These are phyloP conservation scores for Calonectria pauciramosa DNA, from an alignment of 2,329 filamentous ascomycete species.

Conservation along the genomic window DNA sequence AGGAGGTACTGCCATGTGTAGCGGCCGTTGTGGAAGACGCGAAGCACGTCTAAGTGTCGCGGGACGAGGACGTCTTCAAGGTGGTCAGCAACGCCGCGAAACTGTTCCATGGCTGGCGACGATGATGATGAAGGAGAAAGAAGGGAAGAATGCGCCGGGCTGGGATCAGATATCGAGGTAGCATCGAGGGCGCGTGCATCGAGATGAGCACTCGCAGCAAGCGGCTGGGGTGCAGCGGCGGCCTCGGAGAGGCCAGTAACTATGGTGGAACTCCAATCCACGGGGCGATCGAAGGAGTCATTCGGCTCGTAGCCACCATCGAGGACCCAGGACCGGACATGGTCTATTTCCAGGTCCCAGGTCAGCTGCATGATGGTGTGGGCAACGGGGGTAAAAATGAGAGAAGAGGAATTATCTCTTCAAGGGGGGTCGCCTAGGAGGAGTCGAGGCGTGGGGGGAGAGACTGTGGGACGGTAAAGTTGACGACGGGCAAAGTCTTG, in stretches of 20 bases:
- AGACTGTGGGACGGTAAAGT: background rate
- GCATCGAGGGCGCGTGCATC: constrained; percentile 18
- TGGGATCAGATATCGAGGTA: constrained; percentile 32
- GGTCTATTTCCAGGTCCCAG: constrained; percentile 46
- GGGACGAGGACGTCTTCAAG: constrained; percentile 42
- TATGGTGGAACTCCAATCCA: constrained; percentile 42
- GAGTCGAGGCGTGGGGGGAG: background rate
- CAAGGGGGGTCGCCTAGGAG: background rate
- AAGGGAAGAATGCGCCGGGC: constrained; percentile 24
- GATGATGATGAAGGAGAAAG: constrained; percentile 16
- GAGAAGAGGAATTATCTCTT: constrained; percentile 18
- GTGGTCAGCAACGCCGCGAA: constrained; percentile 33
- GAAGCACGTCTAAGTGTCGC: constrained; percentile 35
- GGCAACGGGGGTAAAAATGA: constrained; percentile 20
- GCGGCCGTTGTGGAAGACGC: constrained; percentile 38
- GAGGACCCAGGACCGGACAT: constrained; percentile 47
- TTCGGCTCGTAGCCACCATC: constrained; percentile 38
- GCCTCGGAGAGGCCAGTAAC: constrained; percentile 44
- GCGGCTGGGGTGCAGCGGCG: constrained; percentile 31
- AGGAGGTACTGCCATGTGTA: constrained; percentile 42
- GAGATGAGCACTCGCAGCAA: constrained; percentile 40
- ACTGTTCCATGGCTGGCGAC: constrained; percentile 21
- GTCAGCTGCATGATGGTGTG: constrained; percentile 42
- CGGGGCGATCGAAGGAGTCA: constrained; percentile 39
- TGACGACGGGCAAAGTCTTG: background rate